Evolutionary conservation across 306 rosid species (phyloP).

Genomic region (Cicer judaicum): DNA sequence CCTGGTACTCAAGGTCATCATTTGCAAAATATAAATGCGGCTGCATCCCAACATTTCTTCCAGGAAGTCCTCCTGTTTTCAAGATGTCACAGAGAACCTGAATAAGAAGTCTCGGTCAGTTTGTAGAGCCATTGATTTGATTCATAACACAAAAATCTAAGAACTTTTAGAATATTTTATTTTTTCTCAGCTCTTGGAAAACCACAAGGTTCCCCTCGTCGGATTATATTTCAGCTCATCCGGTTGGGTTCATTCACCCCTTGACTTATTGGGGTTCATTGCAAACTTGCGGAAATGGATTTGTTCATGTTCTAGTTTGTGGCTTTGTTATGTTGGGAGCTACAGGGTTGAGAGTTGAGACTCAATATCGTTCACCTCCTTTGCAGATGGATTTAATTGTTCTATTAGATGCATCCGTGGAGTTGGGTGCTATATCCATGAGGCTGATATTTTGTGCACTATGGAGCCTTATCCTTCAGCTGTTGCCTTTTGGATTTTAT

Average conservation of each 20-base stretch:
- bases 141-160: constrained; percentile 24
- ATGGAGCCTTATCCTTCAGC: neutral
- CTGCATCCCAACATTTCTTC: constrained; percentile 68
- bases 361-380: neutral
- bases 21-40: constrained; percentile 80
- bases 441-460: neutral
- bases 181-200: constrained; percentile 18
- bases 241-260: neutral
- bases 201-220: neutral
- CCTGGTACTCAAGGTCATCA: constrained; percentile 96
- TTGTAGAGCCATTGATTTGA: constrained; percentile 21
- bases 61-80: constrained; percentile 93
- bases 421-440: neutral
- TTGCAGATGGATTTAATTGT: neutral
- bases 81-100: constrained; percentile 93
- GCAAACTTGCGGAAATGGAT: neutral
- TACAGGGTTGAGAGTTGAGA: neutral
- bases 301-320: neutral
- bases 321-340: neutral
- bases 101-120: constrained; percentile 39
- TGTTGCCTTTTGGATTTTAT: neutral
- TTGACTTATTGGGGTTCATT: neutral
- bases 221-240: neutral
- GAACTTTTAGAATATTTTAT: neutral
- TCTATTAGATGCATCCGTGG: neutral